These are phyloP conservation scores for Tilletia horrida DNA, from an alignment of 1,284 basidiomycete species.

Conservation along the genomic window DNA sequence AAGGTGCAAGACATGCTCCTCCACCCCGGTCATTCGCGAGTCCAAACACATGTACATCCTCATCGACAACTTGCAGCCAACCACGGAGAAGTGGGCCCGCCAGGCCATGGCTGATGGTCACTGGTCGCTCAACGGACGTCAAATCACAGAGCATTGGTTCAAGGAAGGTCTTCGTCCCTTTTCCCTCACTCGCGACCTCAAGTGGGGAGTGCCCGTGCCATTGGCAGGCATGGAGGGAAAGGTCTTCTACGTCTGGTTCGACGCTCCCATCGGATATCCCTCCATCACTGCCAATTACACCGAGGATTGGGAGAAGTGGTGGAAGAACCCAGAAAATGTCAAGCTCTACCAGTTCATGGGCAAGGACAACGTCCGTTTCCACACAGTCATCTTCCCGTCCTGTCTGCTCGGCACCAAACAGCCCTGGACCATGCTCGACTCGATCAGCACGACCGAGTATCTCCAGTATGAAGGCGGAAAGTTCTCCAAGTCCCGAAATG, in stretches of 20 bases:
- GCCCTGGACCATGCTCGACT: constrained; percentile 89
- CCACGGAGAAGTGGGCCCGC: constrained; percentile 84
- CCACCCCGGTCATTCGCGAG: constrained; percentile 62
- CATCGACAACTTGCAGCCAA: constrained; percentile 77
- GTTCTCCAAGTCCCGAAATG: constrained; percentile 94
- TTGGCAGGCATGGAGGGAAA: constrained; percentile 81
- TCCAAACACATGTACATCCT: constrained; percentile 94
- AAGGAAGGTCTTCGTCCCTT: constrained; percentile 82
- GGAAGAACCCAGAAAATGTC: constrained; percentile 84
- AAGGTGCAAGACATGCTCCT: constrained; percentile 82
- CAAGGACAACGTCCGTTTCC: constrained; percentile 81
- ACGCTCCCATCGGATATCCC: constrained; percentile 94
- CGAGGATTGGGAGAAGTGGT: constrained; percentile 92
- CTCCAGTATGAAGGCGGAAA: constrained; percentile 98
- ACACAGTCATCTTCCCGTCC: constrained; percentile 91
- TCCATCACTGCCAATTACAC: constrained; percentile 97
- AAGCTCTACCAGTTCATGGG: constrained; percentile 95
- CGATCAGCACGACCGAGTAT: constrained; percentile 94
- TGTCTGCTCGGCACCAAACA: constrained; percentile 85
- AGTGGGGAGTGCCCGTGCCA: constrained; percentile 94
- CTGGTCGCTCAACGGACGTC: constrained; percentile 89
- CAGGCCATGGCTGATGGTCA: constrained; percentile 73
- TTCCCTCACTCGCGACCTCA: constrained; percentile 87
- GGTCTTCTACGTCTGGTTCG: constrained; percentile 93
- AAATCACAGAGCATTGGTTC: constrained; percentile 86